Evolutionary conservation across 768 basidiomycete species (phyloP), one percentile per base, ranked within the genome.

Genomic region (Sistotremastrum suecicum): DNA sequence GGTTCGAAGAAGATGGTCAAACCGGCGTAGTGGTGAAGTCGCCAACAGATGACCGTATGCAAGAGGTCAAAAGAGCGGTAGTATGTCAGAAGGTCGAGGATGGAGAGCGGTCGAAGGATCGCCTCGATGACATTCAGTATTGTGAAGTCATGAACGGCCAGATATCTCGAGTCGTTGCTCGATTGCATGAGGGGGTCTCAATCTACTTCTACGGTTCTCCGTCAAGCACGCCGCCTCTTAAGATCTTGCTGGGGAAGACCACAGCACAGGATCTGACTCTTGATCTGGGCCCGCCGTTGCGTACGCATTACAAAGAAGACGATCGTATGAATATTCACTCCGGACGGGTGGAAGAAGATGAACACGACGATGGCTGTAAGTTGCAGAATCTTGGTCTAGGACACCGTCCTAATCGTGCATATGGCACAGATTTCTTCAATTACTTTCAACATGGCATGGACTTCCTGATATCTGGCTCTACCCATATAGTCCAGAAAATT

Each of bases 361-460:
- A 75, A n/a, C 66, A 64, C 29, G 69, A 67, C 44, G 64, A 68
- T 43, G 73, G 75, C 37, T 64, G 68, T 53, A 31, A 11, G 47
- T 37, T 37, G 30, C 35, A 32, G 28, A 6, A 11, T 37, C 12
- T 38, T 37, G 39, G 28, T 36, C 43, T 39, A 31, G 11, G 41
- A 43, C 6, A 30, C 31, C 30, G 34, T 29, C 30, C 33, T 37
- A 9, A 5, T 35, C 7, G 29, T 30, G 69, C 74, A 50, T 74
- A 77, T 72, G 52, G 48, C 42, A 2, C 49, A 88, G 86, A 89
- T 60, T 89, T 90, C 58, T 89, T 85, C 62, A 94, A 92, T 56
- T 95, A 95, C 56, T 89, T 92, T 53, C 83, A 90, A 53, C 78
- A 89, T 55, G 90, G 90, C 1, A 63, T 95, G 12, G 90, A 95